Evolutionary conservation across 768 basidiomycete genomes (phyloP), one percentile per base, ranked within the genome.

Genomic region (Lyophyllum decastes): DNA sequence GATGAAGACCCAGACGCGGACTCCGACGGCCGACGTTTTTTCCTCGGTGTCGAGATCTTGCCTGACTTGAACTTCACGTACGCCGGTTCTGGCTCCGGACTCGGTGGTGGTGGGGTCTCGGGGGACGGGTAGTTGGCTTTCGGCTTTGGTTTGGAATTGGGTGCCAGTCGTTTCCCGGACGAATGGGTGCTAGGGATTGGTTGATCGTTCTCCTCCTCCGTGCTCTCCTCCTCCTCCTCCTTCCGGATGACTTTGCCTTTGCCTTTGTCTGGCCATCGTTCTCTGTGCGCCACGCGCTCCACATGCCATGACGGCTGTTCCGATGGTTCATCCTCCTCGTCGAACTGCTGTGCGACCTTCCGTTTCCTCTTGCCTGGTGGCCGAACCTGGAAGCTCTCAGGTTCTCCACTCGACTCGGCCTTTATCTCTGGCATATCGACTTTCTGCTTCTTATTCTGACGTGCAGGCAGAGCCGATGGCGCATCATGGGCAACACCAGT

Each of bases 371-470:
- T 52, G 14, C 59, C 46, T 25, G 43, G 56, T 12, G 27, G 53
- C 11, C 52, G 50, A 22, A 49, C 22, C 27, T 59, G 54, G 12
- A 33, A 17, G 40, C 46, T 57, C 19, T 53, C 40, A 19, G 49
- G 52, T 8, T 55, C 57, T 21, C 70, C 48, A 16, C 11, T 35
- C 10, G 40, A 40, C 6, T 38, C 41, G 10, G 2, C 43, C 24
- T 49, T 51, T 19, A 25, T 21, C 14, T 41, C 40, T n/a, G 48
- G 30, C 17, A 41, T 35, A 9, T 22, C 41, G 12, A 60, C 8
- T 57, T 72, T 73, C 43, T 66, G 64, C 60, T 70, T 73, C 66
- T 75, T 73, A 48, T 48, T 55, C 30, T 61, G 61, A 11, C 53
- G 64, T 2, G 45, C 22, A 24, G 40, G 44, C 7, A 16, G 16